Evolutionary conservation across 495 filamentous ascomycete species (phyloP), one percentile per base, ranked within the genome.

Genomic region (Podospora didyma): DNA sequence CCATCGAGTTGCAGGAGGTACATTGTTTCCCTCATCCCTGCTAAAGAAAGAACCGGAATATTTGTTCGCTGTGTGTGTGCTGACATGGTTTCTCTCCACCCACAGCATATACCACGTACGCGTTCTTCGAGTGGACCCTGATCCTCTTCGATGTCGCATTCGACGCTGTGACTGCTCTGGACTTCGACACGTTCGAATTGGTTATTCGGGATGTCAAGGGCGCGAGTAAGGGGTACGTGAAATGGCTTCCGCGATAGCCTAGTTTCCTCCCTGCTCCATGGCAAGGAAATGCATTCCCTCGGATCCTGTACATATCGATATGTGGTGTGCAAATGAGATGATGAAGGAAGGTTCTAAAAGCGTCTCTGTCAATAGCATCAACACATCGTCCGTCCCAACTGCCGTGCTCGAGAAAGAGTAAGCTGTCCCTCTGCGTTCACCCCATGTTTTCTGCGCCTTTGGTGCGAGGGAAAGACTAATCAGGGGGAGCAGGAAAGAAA

Each of bases 151-250:
- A 99, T 72, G 90, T 99, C 47, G 93, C 82, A 16, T 99, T 97
- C 72, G 94, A 99, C 76, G 92, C 95, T 35, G 87, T 97, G 53
- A 97, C 94, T 10, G 89, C 89, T n/a, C 73, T 97, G 53, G 94
- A 99, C 71, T 99, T 97, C 76, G 82, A 86, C 41, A 85, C 84
- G 22, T 88, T 99, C 67, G 93, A 99, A 69, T 72, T 99, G 59
- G 83, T 92, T 64, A 79, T 99, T 54, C 87, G 82, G 71, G 94
- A 99, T 78, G 79, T 90, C 41, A 92, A 92, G 73, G 92, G 94
- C 51, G 74, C 86, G 65, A 92, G 88, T 76, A 94, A 93, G 92
- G 95, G 94, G 95, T 99, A 99, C 86, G 95, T 97, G 81, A 84
- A 86, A 72, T 89, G 90, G 90, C 90, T 97, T 82, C 95, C 95